A percentile compares a stretch with the other conserved stretches of the same genome.
Evolutionary conservation across 2,329 filamentous ascomycete genomes (phyloP).

Genomic region (Scedosporium dehoogii): DNA sequence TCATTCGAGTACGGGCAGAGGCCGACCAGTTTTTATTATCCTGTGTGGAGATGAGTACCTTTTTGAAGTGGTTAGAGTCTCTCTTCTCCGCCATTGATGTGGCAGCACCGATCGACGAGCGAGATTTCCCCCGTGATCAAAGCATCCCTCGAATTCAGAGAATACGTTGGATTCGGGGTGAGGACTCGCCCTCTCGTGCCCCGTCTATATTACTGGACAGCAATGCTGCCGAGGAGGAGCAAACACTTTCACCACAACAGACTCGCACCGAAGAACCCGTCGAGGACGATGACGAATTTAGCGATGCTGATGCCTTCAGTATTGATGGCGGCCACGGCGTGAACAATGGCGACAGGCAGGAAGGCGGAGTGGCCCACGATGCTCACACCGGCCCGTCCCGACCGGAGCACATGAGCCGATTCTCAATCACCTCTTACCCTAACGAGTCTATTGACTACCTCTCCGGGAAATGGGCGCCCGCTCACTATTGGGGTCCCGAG

Average conservation of each 20-base stretch:
- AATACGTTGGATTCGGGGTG: slow-evolving; percentile 38
- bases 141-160: slow-evolving; percentile 49
- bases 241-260: background rate
- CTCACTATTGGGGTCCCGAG: slow-evolving; percentile 42
- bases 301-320: slow-evolving; percentile 8
- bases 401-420: slow-evolving; percentile 23
- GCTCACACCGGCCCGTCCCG: slow-evolving; percentile 12
- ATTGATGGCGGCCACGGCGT: slow-evolving; percentile 11
- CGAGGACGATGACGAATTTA: slow-evolving; percentile 5
- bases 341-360: background rate
- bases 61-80: slow-evolving; percentile 59
- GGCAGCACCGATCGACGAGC: slow-evolving; percentile 59
- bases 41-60: slow-evolving; percentile 52
- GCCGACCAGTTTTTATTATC: slow-evolving; percentile 65
- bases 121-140: slow-evolving; percentile 52
- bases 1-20: slow-evolving; percentile 63
- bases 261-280: background rate
- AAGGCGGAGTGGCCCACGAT: slow-evolving; percentile 2
- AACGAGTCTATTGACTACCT: slow-evolving; percentile 35
- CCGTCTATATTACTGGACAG: background rate
- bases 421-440: slow-evolving; percentile 35
- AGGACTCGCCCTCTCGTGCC: slow-evolving; percentile 17
- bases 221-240: background rate
- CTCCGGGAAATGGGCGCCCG: slow-evolving; percentile 47
- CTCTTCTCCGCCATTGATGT: slow-evolving; percentile 67